phyloP scores from a whole-genome alignment of 768 basidiomycete genomes.

The Pleurotus eryngii region DNA sequence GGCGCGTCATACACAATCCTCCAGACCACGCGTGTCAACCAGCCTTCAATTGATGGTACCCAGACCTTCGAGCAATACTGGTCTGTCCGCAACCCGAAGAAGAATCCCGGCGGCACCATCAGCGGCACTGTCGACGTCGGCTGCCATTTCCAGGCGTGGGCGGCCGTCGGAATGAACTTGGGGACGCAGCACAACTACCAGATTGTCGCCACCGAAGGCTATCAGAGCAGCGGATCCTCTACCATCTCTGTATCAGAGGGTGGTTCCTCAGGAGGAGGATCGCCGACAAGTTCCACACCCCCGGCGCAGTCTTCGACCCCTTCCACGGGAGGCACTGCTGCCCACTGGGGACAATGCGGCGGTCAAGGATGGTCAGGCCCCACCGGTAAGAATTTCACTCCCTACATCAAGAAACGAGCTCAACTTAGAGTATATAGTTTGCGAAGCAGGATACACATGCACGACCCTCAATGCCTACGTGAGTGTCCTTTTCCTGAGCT shows the following conservation, averaged over 20 bases:
- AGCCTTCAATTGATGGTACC: conserved; percentile 40
- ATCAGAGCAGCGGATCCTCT: conserved; percentile 40
- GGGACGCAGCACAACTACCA: conserved; percentile 40
- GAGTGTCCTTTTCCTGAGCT: background rate
- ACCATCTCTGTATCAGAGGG: conserved; percentile 12
- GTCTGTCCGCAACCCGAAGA: conserved; percentile 37
- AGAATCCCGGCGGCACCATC: conserved; percentile 12
- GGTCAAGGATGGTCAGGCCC: conserved; percentile 28
- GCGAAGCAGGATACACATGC: conserved; percentile 18
- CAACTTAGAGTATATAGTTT: conserved; percentile 4
- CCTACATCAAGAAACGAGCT: background rate
- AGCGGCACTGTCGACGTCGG: conserved; percentile 31
- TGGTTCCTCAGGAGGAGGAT: conserved; percentile 8
- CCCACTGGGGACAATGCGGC: conserved; percentile 29
- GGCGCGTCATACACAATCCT: conserved; percentile 41
- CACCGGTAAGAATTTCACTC: conserved; percentile 3
- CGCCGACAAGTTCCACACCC: conserved; percentile 13
- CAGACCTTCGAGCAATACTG: conserved; percentile 44
- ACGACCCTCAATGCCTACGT: conserved; percentile 17
- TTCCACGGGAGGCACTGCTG: conserved; percentile 11
- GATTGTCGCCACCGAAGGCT: conserved; percentile 46
- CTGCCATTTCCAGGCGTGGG: conserved; percentile 45
- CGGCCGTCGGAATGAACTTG: conserved; percentile 31
- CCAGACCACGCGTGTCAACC: conserved; percentile 32
- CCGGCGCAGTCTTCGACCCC: conserved; percentile 8